Evolutionary conservation across 2,329 filamentous ascomycete genomes (phyloP).

Genomic region (Ophiostoma perfectum): DNA sequence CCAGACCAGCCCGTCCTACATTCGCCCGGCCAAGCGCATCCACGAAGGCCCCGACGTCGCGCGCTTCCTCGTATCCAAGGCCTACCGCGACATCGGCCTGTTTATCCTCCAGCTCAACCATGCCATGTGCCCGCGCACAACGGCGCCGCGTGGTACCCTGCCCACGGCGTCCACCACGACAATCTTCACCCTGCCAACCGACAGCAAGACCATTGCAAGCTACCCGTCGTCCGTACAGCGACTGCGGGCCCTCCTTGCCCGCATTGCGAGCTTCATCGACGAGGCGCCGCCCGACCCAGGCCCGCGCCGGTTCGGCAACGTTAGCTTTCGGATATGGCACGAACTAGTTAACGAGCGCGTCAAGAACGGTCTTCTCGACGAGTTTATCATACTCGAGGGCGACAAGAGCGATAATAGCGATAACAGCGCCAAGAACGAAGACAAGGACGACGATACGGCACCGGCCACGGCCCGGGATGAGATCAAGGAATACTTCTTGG

Average conservation of each 20-base stretch:
- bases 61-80: constrained; percentile 71
- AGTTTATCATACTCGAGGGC: constrained; percentile 41
- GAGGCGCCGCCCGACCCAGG: constrained; percentile 79
- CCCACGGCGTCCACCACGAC: constrained; percentile 35
- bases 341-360: constrained; percentile 58
- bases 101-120: constrained; percentile 89
- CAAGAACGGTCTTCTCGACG: constrained; percentile 48
- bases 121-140: constrained; percentile 68
- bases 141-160: constrained; percentile 30
- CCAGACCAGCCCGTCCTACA: constrained; percentile 47
- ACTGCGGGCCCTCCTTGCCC: constrained; percentile 61
- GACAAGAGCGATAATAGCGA: background rate
- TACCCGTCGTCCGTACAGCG: constrained; percentile 53
- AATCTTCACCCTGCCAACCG: constrained; percentile 43
- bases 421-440: background rate
- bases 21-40: constrained; percentile 68
- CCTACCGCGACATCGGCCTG: constrained; percentile 79
- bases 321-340: constrained; percentile 83
- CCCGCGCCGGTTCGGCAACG: constrained; percentile 85
- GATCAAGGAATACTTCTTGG: constrained; percentile 72
- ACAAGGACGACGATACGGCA: constrained; percentile 15
- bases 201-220: constrained; percentile 24
- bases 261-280: constrained; percentile 61
- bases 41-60: constrained; percentile 76
- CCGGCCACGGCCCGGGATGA: constrained; percentile 47